Evolutionary conservation across 2,329 filamentous ascomycete genomes (phyloP), one percentile per base, ranked within the genome.

Genomic region (Pseudogymnoascus sp.): DNA sequence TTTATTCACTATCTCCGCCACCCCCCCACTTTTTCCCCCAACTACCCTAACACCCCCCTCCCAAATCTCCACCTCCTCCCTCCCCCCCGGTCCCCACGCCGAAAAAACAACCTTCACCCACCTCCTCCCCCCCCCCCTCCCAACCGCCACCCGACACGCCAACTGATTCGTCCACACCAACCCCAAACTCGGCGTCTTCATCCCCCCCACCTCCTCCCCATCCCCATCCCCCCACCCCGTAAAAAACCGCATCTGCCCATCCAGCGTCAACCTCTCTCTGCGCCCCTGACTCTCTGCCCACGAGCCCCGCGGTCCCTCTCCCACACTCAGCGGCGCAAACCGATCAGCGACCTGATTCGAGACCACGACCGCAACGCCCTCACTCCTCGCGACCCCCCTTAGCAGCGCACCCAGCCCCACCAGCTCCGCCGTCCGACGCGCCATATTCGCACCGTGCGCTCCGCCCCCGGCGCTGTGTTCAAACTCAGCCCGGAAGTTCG

Each of bases 331-430:
- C n/a, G 54, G 21, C 3, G 45, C 60, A 60, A 99, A 96, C 4
- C 92, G 87, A 76, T 99, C 95, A 5, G 91, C 90, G 31, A 99
- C 93, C 75, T 99, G 95, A 73, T 99, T 99, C 4, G 93, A 90
- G 2, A 97, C 89, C 0, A 99, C 92, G 29, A 99, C 82, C 23
- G 92, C 93, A 54, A 97, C 79, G 67, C 88, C 81, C 71, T 96
- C 80, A 45, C 82, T 83, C 39, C 84, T 83, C 0, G 95, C 95
- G 1, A 97, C 78, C 40, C 87, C 83, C 37, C 92, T 85, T 21
- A 99, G 80, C 61, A 91, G 79, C 42, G 87, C 83, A 37, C 93
- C 90, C 1, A 96, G 79, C 31, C 87, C 86, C 14, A 91, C 82
- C 61, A 99, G 84, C 72, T 96, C 90, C 61, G 84, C 80, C 67